A percentile compares a stretch with the other conserved stretches of the same genome.
phyloP scores from a whole-genome alignment of 2,329 filamentous ascomycete genomes.

The Atkinsonella hypoxylon region DNA sequence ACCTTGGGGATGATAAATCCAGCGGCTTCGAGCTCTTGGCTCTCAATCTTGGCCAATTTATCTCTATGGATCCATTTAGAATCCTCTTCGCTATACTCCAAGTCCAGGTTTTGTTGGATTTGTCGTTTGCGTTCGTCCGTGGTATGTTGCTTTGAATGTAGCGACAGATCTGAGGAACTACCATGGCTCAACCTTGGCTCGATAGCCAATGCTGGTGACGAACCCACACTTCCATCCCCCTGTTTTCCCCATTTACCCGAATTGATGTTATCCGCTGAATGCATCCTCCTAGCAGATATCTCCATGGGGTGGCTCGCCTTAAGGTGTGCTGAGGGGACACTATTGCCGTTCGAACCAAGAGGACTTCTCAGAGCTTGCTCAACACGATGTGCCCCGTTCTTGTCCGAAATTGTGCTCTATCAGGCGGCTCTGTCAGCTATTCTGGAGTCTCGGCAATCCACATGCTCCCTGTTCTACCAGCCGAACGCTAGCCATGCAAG shows the following conservation, averaged over 20 bases:
- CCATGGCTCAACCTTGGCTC: constrained; percentile 14
- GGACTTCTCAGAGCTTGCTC: constrained; percentile 11
- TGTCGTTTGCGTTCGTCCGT: constrained; percentile 16
- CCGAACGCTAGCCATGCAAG: neutral
- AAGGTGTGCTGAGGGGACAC: constrained; percentile 11
- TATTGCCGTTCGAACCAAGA: constrained; percentile 14
- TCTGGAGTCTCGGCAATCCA: neutral
- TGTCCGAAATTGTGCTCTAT: constrained; percentile 8
- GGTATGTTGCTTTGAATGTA: constrained; percentile 11
- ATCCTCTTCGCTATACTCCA: constrained; percentile 36
- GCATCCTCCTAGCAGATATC: constrained; percentile 21
- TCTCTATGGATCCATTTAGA: constrained; percentile 81
- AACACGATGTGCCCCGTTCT: constrained; percentile 4
- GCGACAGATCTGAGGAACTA: constrained; percentile 8
- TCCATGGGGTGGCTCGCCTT: constrained; percentile 13
- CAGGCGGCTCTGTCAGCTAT: neutral
- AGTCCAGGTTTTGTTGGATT: constrained; percentile 14
- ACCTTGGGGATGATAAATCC: constrained; percentile 51
- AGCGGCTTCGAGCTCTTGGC: constrained; percentile 64
- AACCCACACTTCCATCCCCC: constrained; percentile 11
- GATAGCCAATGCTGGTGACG: constrained; percentile 13
- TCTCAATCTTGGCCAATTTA: constrained; percentile 74
- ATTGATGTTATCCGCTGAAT: constrained; percentile 23
- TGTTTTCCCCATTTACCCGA: constrained; percentile 13
- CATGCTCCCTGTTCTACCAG: neutral